These are phyloP conservation scores for Globisporangium polare DNA, from an alignment of 352 stramenopile genomes.

Conservation along the genomic window DNA sequence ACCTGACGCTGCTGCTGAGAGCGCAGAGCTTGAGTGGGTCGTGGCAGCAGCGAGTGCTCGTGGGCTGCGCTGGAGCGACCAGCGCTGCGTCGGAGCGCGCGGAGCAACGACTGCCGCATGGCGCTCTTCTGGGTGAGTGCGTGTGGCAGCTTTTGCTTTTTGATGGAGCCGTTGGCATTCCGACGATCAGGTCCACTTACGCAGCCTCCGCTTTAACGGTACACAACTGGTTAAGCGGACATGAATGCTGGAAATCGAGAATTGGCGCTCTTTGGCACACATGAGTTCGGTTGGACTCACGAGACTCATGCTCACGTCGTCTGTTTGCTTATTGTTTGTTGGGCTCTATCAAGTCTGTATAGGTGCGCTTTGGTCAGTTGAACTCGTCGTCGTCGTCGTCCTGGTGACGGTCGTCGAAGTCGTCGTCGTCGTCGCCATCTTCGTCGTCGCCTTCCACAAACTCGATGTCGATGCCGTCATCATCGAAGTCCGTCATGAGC, in stretches of 20 bases:
- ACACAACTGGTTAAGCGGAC: too few species aligned
- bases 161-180: neutral
- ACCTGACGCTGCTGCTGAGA: neutral
- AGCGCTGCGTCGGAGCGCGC: neutral
- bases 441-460: constrained; percentile 24
- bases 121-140: too few species aligned
- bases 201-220: too few species aligned
- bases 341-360: neutral
- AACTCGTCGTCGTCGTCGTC: constrained; percentile 21
- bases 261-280: too few species aligned
- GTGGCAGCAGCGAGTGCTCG: neutral
- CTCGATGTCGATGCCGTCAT: constrained; percentile 24
- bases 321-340: neutral
- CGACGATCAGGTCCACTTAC: neutral
- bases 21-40: neutral
- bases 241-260: too few species aligned
- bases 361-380: neutral
- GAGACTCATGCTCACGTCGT: neutral
- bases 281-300: too few species aligned
- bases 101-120: constrained; percentile 5
- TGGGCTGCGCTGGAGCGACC: neutral
- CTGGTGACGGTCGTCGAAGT: constrained; percentile 24
- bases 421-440: constrained; percentile 34
- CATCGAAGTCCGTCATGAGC: constrained; percentile 29
- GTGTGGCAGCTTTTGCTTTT: neutral